Evolutionary conservation across 805 yeast species (phyloP).

Genomic region (Candida chilensis): DNA sequence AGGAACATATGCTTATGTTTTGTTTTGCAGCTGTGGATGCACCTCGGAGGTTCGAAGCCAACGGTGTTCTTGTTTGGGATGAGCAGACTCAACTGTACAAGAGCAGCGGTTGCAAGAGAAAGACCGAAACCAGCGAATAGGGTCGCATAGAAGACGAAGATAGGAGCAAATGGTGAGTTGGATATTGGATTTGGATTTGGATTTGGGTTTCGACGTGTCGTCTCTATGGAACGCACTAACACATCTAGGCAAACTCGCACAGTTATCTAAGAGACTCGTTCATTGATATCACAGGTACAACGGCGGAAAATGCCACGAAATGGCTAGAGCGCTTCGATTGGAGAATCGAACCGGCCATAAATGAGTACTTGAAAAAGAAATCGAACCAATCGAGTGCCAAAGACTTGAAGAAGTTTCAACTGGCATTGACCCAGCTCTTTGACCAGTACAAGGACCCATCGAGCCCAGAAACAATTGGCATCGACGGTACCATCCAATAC

Average conservation of each 20-base stretch:
- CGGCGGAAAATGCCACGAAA: slow-evolving; percentile 19
- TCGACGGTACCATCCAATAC: slow-evolving; percentile 71
- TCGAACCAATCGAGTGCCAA: slow-evolving; percentile 1
- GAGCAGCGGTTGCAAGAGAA: too few relatives aligned
- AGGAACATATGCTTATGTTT: too few relatives aligned
- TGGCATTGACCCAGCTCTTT: slow-evolving; percentile 14
- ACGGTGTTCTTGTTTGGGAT: too few relatives aligned
- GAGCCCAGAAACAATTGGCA: slow-evolving; percentile 38
- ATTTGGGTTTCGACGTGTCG: slow-evolving; percentile 2
- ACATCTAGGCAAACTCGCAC: slow-evolving; percentile 1
- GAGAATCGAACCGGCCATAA: slow-evolving; percentile 19
- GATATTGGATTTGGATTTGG: too few relatives aligned
- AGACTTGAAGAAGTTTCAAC: too few relatives aligned
- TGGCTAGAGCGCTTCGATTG: slow-evolving; percentile 20
- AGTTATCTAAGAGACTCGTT: slow-evolving; percentile 23
- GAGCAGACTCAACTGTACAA: too few relatives aligned
- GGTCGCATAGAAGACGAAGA: too few relatives aligned
- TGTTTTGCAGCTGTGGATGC: too few relatives aligned
- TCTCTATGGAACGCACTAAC: background rate
- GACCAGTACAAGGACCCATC: slow-evolving; percentile 18
- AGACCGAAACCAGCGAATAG: too few relatives aligned
- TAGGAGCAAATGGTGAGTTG: slow-evolving; percentile 1
- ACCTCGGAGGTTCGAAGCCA: too few relatives aligned
- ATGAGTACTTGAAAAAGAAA: slow-evolving; percentile 12
- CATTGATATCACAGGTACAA: slow-evolving; percentile 28